A percentile compares a stretch with the other conserved stretches of the same genome.
Conservation (phyloP, 805 yeast genomes). For the Zygosaccharomyces rouxii region DNA sequence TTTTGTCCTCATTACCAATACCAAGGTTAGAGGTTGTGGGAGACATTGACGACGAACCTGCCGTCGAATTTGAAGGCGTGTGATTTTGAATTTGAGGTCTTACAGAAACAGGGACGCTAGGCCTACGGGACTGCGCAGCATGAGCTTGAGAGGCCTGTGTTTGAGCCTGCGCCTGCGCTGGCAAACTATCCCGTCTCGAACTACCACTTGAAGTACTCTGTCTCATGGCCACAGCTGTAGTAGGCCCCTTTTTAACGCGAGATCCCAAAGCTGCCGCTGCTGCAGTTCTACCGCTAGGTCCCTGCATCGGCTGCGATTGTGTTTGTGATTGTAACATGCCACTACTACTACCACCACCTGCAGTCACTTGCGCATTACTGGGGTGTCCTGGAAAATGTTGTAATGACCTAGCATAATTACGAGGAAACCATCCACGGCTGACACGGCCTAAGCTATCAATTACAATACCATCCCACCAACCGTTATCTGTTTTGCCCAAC, state of each 20-base stretch:
- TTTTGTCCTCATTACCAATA: background rate
- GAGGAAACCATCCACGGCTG: constrained; percentile 83
- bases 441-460: constrained; percentile 36
- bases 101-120: constrained; percentile 7
- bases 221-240: constrained; percentile 1
- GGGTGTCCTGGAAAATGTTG: constrained; percentile 8
- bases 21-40: constrained; percentile 6
- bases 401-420: constrained; percentile 39
- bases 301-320: constrained; percentile 4
- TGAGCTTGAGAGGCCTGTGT: constrained; percentile 10
- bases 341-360: constrained; percentile 31
- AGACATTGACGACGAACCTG: constrained; percentile 11
- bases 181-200: constrained; percentile 15
- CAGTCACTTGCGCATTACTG: constrained; percentile 30
- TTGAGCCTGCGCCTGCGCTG: constrained; percentile 12
- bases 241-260: background rate
- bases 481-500: constrained; percentile 53
- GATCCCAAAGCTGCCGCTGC: background rate
- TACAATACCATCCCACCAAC: constrained; percentile 87
- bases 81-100: constrained; percentile 11
- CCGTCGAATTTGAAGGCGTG: constrained; percentile 9
- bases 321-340: background rate
- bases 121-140: constrained; percentile 6
- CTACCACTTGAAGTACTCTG: constrained; percentile 10
- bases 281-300: background rate